Base-by-base conservation (phyloP, 768 basidiomycete genomes). In the Mycena belliarum region DNA sequence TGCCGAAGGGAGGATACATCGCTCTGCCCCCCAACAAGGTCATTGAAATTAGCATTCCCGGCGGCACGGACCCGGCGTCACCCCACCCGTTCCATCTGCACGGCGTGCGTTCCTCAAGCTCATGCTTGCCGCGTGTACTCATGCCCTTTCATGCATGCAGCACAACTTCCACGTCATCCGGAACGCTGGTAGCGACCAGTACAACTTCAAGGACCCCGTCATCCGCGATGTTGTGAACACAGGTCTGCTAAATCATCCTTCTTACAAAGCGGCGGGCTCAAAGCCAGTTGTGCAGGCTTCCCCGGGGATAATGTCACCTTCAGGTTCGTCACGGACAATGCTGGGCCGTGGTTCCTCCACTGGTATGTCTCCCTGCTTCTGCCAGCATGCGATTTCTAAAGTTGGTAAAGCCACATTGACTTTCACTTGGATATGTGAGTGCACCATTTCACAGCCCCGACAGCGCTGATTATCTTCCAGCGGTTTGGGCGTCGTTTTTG, bases 151-250 rank as follows among this genome's bases (percentile, higher is more conserved):
- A n/a, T 12, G 18, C 11, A n/a, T 4, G 20, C 43, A 72, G 69
- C 70, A 73, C 61, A 59, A 62, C 41, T 75, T 75, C 55, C 61
- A 63, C 33, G 73, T 73, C 35, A 63, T 73, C 40, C 65, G 69
- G 23, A 70, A 67, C 43, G 69, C 72, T 23, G 70, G 71, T 3
- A 64, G 45, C 14, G 49, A 43, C 11, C 37, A 15, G 5, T 66
- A 64, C 44, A 75, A 75, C 63, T 72, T 68, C 28, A 55, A 60
- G 15, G 81, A 83, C 65, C 84, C 84, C 0, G 24, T 44, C 7
- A 43, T 58, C 28, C 55, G 61, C 5, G 61, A 62, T 33, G 61
- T 62, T 16, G 56, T 62, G 4, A 42, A 43, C 48, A 57, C 56
- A 14, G 61, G 58, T 60, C 2, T 2, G 55, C 25, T 37, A 4